Conservation (phyloP, 306 rosid genomes). For the Malus orientalis region DNA sequence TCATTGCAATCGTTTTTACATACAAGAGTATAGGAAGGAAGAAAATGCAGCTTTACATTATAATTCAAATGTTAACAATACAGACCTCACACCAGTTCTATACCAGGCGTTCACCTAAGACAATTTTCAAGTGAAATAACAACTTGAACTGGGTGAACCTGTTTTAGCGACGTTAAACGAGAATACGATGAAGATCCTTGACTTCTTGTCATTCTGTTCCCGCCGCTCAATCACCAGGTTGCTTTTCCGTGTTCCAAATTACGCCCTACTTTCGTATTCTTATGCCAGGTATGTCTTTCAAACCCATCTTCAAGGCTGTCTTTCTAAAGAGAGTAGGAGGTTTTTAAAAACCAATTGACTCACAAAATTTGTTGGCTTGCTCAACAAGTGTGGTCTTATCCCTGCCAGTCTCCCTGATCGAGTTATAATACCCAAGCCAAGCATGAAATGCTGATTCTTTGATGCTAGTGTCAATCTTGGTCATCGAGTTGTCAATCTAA, state of each 20-base stretch:
- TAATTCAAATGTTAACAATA: neutral
- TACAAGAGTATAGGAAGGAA: too few relatives aligned
- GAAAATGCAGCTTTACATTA: neutral
- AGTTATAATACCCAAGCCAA: constrained; percentile 92
- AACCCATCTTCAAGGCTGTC: constrained; percentile 85
- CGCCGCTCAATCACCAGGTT: neutral
- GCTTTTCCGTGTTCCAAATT: constrained; percentile 2
- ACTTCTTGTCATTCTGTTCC: neutral
- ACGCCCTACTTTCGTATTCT: constrained; percentile 49
- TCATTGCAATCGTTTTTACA: too few relatives aligned
- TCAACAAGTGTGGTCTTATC: constrained; percentile 71
- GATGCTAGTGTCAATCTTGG: constrained; percentile 56
- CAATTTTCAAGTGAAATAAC: neutral
- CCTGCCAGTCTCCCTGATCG: constrained; percentile 77
- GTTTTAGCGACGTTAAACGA: neutral
- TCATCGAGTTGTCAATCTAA: constrained; percentile 70
- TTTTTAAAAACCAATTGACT: constrained; percentile 72
- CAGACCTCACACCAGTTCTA: neutral
- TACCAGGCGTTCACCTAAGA: neutral
- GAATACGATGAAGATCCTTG: neutral
- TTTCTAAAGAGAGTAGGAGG: constrained; percentile 75
- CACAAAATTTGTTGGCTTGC: constrained; percentile 57
- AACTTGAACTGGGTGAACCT: constrained; percentile 6
- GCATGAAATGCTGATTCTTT: constrained; percentile 93
- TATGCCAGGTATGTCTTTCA: constrained; percentile 83